Base-by-base conservation (phyloP, 768 basidiomycete genomes). In the Serendipita sp. region DNA sequence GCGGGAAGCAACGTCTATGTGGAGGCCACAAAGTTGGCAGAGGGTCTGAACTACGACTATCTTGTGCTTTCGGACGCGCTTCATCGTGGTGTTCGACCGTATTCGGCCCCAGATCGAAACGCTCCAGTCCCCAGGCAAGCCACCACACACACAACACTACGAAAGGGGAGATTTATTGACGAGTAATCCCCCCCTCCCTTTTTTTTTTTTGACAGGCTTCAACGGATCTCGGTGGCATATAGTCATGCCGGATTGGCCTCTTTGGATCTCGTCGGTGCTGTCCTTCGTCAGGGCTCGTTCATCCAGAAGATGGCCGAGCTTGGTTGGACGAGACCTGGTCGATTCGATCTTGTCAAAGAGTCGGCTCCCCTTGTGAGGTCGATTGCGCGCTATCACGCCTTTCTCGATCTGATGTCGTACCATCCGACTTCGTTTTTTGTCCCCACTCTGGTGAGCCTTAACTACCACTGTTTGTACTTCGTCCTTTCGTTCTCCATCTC, bases 341-440 rank as follows among this genome's bases (percentile, higher is more conserved):
- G 72, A 53, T 82, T 83, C 62, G 69, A 71, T 61, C 71, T 72
- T 30, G 65, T 64, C 5, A 69, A 71, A 31, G 73, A 78, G 33
- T 75, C 76, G 64, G 58, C 71, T 3, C 76, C 76, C 3, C 70
- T 84, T 11, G 72, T 77, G 7, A 78, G 81, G 63, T 75, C 77
- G 0, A 70, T 81, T 28, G 75, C 79, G 5, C 73, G 83, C 66
- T 85, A 85, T 68, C 83, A 84, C 64, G 81, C 78, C 79, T 82
- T 69, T 34, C 75, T 67, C 30, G 42, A 45, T 33, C 9, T 65
- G 17, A 64, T 64, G 64, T 45, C 24, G 26, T 16, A 31, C 13
- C 42, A 34, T 7, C 61, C 44, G 17, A 26, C 42, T 7, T 42
- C 51, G 16, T 53, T 51, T 17, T 31, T 48, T 24, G 48, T 53